Evolutionary conservation across 768 basidiomycete genomes (phyloP).

Genomic region (Phlegmacium glaucopus): DNA sequence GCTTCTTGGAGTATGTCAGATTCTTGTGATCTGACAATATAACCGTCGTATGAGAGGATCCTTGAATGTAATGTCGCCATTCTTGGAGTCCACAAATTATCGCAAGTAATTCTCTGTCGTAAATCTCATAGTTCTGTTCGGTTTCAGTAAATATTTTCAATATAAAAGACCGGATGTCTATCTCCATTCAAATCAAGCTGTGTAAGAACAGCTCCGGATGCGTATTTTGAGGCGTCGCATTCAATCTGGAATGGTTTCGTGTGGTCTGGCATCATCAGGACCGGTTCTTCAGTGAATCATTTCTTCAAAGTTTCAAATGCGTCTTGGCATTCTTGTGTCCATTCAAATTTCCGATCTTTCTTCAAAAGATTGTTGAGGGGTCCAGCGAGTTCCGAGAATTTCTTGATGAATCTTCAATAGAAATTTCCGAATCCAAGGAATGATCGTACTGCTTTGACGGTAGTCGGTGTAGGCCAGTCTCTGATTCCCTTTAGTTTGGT

Average conservation of each 20-base stretch:
- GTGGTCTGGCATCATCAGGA: conserved; percentile 11
- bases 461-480: conserved; percentile 28
- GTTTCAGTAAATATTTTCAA: conserved; percentile 25
- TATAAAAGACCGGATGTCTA: conserved; percentile 34
- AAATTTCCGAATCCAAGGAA: conserved; percentile 41
- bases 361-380: conserved; percentile 14
- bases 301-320: conserved; percentile 26
- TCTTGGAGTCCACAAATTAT: no score
- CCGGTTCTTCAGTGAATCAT: conserved; percentile 19
- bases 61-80: conserved; percentile 23
- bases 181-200: conserved; percentile 13
- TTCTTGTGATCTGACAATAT: conserved; percentile 37
- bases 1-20: conserved; percentile 34
- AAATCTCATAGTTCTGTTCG: conserved; percentile 42
- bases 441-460: conserved; percentile 26
- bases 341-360: conserved; percentile 18
- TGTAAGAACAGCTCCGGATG: conserved; percentile 38
- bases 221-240: conserved; percentile 36
- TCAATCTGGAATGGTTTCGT: conserved; percentile 6
- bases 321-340: conserved; percentile 14
- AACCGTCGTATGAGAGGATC: conserved; percentile 19
- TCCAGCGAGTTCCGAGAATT: conserved; percentile 24
- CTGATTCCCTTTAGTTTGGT: conserved; percentile 26
- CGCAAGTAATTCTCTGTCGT: conserved; percentile 48
- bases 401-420: conserved; percentile 29